Conservation (phyloP, 305 asterid genomes). For the Fraxinus greggii region DNA sequence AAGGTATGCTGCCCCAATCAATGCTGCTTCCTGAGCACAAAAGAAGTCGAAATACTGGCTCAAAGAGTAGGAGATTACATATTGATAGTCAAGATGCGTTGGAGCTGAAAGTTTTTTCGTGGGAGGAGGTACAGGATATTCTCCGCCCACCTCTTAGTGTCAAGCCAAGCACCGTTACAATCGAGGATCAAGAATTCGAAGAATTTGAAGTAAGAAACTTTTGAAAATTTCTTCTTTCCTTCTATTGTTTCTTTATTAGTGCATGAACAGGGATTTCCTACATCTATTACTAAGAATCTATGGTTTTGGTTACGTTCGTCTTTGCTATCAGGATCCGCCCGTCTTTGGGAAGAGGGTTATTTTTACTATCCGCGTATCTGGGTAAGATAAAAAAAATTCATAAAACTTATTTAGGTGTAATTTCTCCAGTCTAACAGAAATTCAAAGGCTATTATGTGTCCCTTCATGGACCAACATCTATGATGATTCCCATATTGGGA, state of each 20-base stretch:
- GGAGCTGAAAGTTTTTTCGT: constrained; percentile 77
- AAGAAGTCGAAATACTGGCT: constrained; percentile 76
- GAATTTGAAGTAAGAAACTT: constrained; percentile 72
- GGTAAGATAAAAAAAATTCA: constrained; percentile 49
- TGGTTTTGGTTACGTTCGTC: constrained; percentile 23
- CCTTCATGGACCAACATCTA: neutral
- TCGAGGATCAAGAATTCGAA: constrained; percentile 87
- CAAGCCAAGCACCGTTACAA: constrained; percentile 58
- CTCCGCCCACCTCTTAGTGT: constrained; percentile 66
- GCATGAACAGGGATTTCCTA: neutral
- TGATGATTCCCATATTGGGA: neutral
- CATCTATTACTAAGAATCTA: constrained; percentile 16
- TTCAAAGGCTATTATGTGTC: neutral
- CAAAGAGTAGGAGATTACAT: constrained; percentile 78
- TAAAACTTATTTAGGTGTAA: neutral
- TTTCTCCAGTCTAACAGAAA: neutral
- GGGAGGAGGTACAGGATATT: constrained; percentile 96
- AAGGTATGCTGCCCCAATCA: constrained; percentile 39
- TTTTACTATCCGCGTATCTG: constrained; percentile 63
- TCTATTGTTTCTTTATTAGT: neutral
- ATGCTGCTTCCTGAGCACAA: constrained; percentile 59
- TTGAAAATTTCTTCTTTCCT: neutral
- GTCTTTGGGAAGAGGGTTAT: constrained; percentile 79
- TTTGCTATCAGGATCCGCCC: constrained; percentile 73
- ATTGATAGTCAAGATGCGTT: constrained; percentile 72